phyloP scores from a whole-genome alignment of 495 filamentous ascomycete genomes.

The Neurospora sp. region DNA sequence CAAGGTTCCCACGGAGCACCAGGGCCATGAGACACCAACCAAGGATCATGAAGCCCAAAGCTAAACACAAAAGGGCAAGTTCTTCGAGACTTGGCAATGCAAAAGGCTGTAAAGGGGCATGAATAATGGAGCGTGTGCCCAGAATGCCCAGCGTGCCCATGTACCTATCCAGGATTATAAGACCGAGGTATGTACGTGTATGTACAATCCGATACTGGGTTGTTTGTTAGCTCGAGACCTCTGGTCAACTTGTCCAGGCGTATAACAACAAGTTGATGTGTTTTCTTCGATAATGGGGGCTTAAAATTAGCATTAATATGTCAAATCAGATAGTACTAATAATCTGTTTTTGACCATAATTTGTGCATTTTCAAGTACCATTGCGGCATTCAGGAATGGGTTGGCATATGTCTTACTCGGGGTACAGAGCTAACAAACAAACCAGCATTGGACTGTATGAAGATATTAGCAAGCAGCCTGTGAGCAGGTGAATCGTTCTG shows the following conservation, averaged over 20 bases:
- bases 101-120: background rate
- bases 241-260: no score
- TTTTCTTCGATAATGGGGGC: no score
- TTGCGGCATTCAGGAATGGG: no score
- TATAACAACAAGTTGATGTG: no score
- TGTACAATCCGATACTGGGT: background rate
- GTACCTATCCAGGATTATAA: background rate
- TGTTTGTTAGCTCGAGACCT: no score
- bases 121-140: background rate
- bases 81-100: background rate
- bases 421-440: no score
- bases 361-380: no score
- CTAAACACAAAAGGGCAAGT: background rate
- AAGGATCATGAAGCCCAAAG: background rate
- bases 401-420: no score
- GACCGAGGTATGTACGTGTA: background rate
- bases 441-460: background rate
- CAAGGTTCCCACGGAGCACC: background rate
- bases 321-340: no score
- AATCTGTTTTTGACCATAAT: no score
- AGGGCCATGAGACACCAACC: background rate
- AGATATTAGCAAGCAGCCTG: background rate
- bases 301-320: no score
- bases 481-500: background rate
- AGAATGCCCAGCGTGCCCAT: background rate